Base-by-base conservation (phyloP, 306 rosid species). In the Hippophae rhamnoides region DNA sequence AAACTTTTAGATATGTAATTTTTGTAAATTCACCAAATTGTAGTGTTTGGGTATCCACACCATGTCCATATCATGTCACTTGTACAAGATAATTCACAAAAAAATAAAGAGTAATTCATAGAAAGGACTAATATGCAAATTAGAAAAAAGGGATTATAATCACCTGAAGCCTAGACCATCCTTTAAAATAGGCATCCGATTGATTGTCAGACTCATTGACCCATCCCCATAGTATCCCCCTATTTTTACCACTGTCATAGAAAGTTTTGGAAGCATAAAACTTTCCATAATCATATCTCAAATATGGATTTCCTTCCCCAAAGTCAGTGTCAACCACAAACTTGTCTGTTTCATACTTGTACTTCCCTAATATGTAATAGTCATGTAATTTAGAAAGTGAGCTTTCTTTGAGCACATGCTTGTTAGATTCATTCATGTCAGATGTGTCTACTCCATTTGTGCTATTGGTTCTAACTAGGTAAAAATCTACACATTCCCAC, bases 401-500 rank as follows among this genome's bases (percentile, higher is more conserved):
- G 52, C 95, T 90, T 58, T 61, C 71, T 69, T 90, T 87, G 0
- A 90, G 71, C 42, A 87, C 97, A 47, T 89, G 97, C 59, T 74
- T 86, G 50, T 79, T 80, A 54, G 14, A 7, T 11, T 43, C 57
- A 13, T 76, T 78, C 52, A 10, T 56, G 52, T 26, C 46, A 1
- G 82, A 83, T 0, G 89, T 69, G 48, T 83, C 87, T 27, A 89
- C 14, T 7, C 97, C 97, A 12, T 18, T 38, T 7, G 18, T 45
- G 6, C 76, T 12, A 1, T 56, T 40, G 0, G 38, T 31, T 4
- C 38, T 31, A 5, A 86, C 95, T 0, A 95, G 97, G 57, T 11
- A 89, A 43, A 89, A 89, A 73, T 89, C 97, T 0, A 95, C 93
- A 13, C 97, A 89, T 38, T 89, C 97, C 97, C 97, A 89, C 95